Evolutionary conservation across 805 yeast genomes (phyloP).

Genomic region (Cyberlindnera meyerae): DNA sequence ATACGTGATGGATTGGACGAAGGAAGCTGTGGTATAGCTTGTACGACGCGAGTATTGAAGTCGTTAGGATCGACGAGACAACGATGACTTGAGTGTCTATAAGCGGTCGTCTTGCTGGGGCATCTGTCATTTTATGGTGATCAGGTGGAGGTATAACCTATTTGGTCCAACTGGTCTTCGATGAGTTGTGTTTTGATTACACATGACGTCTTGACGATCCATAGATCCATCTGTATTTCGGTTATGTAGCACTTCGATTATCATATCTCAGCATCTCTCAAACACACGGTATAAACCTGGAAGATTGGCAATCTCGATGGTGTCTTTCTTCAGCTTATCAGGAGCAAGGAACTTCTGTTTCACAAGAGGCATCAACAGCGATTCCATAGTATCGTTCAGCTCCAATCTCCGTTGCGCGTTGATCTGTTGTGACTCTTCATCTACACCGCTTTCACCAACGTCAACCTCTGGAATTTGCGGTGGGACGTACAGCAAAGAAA

Average conservation of each 20-base stretch:
- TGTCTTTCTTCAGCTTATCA: conserved; percentile 41
- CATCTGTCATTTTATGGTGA: not conserved
- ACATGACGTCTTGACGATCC: no score
- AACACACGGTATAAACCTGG: conserved; percentile 90
- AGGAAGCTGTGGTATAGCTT: conserved; percentile 44
- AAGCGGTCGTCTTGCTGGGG: conserved; percentile 7
- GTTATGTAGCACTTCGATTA: not conserved
- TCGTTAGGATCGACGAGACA: conserved; percentile 31
- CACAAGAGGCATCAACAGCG: conserved; percentile 58
- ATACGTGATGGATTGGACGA: conserved; percentile 45
- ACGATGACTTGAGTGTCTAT: conserved; percentile 23
- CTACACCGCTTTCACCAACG: no score
- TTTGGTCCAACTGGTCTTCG: no score
- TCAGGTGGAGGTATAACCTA: no score
- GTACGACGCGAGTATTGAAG: conserved; percentile 38
- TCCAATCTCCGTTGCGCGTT: conserved; percentile 27
- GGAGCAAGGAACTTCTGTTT: conserved; percentile 65
- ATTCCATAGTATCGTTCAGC: conserved; percentile 43
- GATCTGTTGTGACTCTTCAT: conserved; percentile 20
- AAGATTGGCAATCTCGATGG: conserved; percentile 82
- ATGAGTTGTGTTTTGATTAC: no score
- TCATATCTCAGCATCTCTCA: conserved; percentile 70
- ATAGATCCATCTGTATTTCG: no score
- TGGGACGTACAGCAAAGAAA: conserved; percentile 74
- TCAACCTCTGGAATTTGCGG: conserved; percentile 34